phyloP scores from a whole-genome alignment of 208 protist species.

The Wallacemonas sp. region DNA sequence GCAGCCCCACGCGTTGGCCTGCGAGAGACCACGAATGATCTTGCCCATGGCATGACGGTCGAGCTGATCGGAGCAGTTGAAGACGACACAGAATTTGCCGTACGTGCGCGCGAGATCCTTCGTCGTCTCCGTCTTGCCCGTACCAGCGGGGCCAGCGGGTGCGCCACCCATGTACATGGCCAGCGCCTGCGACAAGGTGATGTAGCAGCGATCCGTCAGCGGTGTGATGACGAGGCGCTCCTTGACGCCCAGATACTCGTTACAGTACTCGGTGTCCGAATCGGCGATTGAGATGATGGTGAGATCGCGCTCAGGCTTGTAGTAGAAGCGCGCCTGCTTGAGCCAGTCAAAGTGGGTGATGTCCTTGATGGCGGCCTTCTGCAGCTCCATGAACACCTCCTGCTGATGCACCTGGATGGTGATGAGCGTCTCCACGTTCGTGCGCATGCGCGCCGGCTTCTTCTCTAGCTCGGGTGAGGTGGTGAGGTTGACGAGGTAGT shows the following conservation, averaged over 20 bases:
- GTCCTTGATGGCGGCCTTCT: constrained; percentile 86
- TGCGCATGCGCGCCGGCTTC: constrained; percentile 86
- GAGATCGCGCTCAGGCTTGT: constrained; percentile 88
- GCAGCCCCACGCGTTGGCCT: constrained; percentile 93
- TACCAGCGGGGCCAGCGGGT: constrained; percentile 95
- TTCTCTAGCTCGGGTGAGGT: constrained; percentile 85
- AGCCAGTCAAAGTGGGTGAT: constrained; percentile 94
- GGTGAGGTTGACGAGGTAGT: constrained; percentile 91
- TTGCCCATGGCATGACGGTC: constrained; percentile 94
- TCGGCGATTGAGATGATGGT: constrained; percentile 93
- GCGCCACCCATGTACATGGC: constrained; percentile 96
- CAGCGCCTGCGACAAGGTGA: constrained; percentile 96
- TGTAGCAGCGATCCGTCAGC: constrained; percentile 95
- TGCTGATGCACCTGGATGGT: constrained; percentile 96
- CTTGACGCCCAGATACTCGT: constrained; percentile 96
- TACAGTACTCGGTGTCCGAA: constrained; percentile 94
- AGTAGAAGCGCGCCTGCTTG: constrained; percentile 95
- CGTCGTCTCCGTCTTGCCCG: constrained; percentile 97
- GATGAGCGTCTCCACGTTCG: constrained; percentile 96
- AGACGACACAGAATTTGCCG: constrained; percentile 94
- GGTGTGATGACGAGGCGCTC: constrained; percentile 94
- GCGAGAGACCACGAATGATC: constrained; percentile 93
- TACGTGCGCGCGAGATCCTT: constrained; percentile 94
- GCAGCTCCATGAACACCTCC: constrained; percentile 93
- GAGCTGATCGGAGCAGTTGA: constrained; percentile 95